Percentiles rank a stretch among this genome's conserved stretches.
These are phyloP conservation scores for Trapa incisa DNA, from an alignment of 345 rosid genomes.

Conservation along the genomic window DNA sequence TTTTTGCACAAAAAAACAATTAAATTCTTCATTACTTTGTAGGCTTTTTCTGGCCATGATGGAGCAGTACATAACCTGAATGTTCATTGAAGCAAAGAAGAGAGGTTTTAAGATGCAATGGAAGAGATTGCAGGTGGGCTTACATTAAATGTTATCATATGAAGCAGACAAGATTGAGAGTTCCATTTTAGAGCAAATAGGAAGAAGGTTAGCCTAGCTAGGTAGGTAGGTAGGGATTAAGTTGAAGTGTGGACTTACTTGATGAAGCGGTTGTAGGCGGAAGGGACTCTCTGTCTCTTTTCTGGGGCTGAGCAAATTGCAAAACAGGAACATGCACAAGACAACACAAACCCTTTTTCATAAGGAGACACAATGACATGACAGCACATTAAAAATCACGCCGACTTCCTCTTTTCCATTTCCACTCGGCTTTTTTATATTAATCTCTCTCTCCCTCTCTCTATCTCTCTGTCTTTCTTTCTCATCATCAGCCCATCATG, in stretches of 20 bases:
- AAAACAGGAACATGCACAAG: neutral
- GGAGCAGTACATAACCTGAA: too few relatives aligned
- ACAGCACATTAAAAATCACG: conserved; percentile 25
- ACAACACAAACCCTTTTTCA: conserved; percentile 15
- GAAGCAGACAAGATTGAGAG: too few relatives aligned
- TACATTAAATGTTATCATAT: too few relatives aligned
- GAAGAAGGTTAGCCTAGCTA: too few relatives aligned
- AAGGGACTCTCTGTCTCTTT: conserved; percentile 99
- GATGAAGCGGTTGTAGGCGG: conserved; percentile 99
- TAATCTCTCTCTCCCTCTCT: conserved; percentile 29
- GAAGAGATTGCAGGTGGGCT: too few relatives aligned
- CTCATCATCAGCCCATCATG: conserved; percentile 57
- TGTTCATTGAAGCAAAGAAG: too few relatives aligned
- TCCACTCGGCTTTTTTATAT: conserved; percentile 13
- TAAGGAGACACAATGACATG: conserved; percentile 27
- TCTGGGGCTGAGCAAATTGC: conserved; percentile 72
- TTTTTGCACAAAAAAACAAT: too few relatives aligned
- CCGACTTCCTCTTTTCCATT: conserved; percentile 17
- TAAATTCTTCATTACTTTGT: too few relatives aligned
- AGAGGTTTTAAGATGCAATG: too few relatives aligned
- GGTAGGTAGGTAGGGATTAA: too few relatives aligned
- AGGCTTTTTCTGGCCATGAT: too few relatives aligned
- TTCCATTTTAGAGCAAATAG: too few relatives aligned
- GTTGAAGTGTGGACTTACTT: conserved; percentile 38
- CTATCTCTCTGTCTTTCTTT: neutral